Evolutionary conservation across 371 early-diverging fungal species (phyloP).

Genomic region (Rhizomucor pusillus): DNA sequence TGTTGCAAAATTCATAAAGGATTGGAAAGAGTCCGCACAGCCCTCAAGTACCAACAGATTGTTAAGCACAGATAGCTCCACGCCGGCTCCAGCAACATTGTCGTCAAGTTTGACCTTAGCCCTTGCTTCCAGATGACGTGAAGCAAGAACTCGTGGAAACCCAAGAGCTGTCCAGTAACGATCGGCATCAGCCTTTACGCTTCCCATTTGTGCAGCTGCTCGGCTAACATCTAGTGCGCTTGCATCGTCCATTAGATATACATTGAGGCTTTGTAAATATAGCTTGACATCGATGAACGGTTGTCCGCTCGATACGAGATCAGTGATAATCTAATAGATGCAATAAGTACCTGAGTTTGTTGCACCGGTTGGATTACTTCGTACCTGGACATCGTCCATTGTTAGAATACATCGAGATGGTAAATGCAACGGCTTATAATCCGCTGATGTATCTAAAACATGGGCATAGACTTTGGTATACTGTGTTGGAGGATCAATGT

Average conservation of each 20-base stretch:
- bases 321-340: conserved; percentile 37
- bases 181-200: conserved; percentile 19
- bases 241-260: conserved; percentile 43
- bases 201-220: conserved; percentile 11
- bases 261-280: conserved; percentile 32
- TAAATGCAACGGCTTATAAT: conserved; percentile 52
- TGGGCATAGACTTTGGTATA: conserved; percentile 48
- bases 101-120: conserved; percentile 39
- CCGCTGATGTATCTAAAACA: conserved; percentile 48
- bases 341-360: background rate
- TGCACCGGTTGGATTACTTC: background rate
- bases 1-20: conserved; percentile 54
- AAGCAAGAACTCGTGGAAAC: conserved; percentile 26
- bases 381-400: conserved; percentile 58
- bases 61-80: conserved; percentile 51
- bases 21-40: conserved; percentile 76
- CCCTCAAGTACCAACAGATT: conserved; percentile 65
- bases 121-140: conserved; percentile 40
- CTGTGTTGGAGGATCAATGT: conserved; percentile 47
- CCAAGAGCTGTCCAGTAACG: conserved; percentile 44
- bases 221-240: conserved; percentile 24
- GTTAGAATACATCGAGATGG: conserved; percentile 47
- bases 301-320: conserved; percentile 45
- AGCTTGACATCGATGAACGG: conserved; percentile 44
- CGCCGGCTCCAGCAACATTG: conserved; percentile 13